Conservation (phyloP, 257 asterid species). For the Jasminum sambac region DNA sequence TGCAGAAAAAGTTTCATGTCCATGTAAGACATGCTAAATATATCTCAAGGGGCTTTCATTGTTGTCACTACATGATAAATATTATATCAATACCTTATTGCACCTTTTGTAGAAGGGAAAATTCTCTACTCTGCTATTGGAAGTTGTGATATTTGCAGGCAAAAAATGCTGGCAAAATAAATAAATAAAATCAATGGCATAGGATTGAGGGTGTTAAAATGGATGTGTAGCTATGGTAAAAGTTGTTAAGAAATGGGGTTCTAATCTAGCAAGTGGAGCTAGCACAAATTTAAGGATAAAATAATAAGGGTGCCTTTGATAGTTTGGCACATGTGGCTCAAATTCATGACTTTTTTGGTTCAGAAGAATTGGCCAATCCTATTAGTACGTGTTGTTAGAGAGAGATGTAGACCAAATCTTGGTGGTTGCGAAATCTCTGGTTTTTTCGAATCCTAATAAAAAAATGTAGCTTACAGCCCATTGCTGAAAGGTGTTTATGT, state of each 20-base stretch:
- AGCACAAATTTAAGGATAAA: not conserved
- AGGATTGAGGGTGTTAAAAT: not conserved
- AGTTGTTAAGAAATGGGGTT: not conserved
- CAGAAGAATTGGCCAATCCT: not conserved
- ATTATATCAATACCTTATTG: not conserved
- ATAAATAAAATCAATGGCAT: not conserved
- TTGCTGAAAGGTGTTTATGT: not conserved
- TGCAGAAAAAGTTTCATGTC: not conserved
- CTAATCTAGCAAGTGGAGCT: not conserved
- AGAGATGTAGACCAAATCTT: not conserved
- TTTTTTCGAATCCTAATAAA: not conserved
- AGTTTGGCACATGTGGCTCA: not conserved
- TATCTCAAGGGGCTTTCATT: not conserved
- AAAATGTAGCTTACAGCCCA: not conserved
- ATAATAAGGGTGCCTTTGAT: not conserved
- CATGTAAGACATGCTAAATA: not conserved
- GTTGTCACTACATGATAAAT: not conserved
- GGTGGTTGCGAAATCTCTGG: not conserved
- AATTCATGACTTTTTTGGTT: not conserved
- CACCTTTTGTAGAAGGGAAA: not conserved
- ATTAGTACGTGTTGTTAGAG: not conserved
- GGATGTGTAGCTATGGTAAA: not conserved
- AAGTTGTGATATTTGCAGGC: not conserved
- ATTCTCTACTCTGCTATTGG: not conserved
- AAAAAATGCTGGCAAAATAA: slow-evolving; percentile 2